Evolutionary conservation across 164 flowering plant species (phyloP), one percentile per base, ranked within the genome.

Genomic region (Annona squamosa): DNA sequence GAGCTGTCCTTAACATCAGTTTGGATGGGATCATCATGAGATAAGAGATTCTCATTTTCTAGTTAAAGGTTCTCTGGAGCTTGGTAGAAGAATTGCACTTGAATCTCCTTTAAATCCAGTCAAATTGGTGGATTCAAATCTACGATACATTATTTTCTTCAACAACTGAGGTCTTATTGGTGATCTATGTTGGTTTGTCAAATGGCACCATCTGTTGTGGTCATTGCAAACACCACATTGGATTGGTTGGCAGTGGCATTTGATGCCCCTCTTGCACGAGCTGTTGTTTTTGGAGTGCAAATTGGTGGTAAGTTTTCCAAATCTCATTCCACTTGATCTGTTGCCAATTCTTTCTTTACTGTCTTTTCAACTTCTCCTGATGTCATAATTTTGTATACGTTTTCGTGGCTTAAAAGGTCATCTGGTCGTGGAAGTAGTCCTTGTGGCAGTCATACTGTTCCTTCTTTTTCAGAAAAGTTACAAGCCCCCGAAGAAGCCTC

Each of bases 401-500:
- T 68, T 72, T 26, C 65, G 67, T 76, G 57, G 46, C 52, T 85
- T 26, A 26, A 77, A 70, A 95, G 99, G 99, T 57, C 99, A 95
- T 84, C 80, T 89, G 9, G 87, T 93, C 77, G 86, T 91, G 71
- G 99, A 95, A 72, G 91, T 80, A 80, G 81, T 93, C 77, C 94
- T 95, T 67, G 68, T 88, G 70, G 90, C 87, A 66, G 98, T 84
- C 67, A 90, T 95, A 67, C 26, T 93, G 63, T 87, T 86, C 81
- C 81, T 90, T 44, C 89, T 95, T 61, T 79, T 92, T 18, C 97
- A 87, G 75, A 95, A 95, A 75, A 91, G 98, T 89, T 95, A 95
- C 84, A 93, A 88, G 82, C 98, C 97, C 52, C 98, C 99, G 48
- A 91, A 90, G 79, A 81, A 89, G 56, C 98, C 99, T 12, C 76